phyloP scores from a whole-genome alignment of 129 eudicot genomes.

The sunflower (Helianthus annuus) region HanXRQr2.0-SUNRISE NC_035446.2:143265375-143265874 shows the following conservation, averaged over 20 bases:
- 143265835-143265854: neutral
- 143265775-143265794: constrained; percentile 70
- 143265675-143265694: constrained; percentile 29
- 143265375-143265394: constrained; percentile 27
- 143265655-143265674: constrained; percentile 23
- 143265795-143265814: constrained; percentile 96
- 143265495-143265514: constrained; percentile 18
- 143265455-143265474: constrained; percentile 13
- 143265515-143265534: constrained; percentile 5
- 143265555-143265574: too few species aligned
- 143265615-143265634: too few species aligned
- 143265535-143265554: constrained; percentile 11
- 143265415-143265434: constrained; percentile 28
- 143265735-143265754: constrained; percentile 66
- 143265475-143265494: constrained; percentile 16
- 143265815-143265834: constrained; percentile 30
- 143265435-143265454: constrained; percentile 18
- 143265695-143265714: constrained; percentile 6
- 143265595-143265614: too few species aligned
- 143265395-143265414: constrained; percentile 6
- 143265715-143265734: constrained; percentile 37
- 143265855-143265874: constrained; percentile 9
- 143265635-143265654: constrained; percentile 1
- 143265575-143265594: too few species aligned
- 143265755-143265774: constrained; percentile 54